Evolutionary conservation across 257 asterid species (phyloP), one percentile per base, ranked within the genome.

Genomic region (Nicotiana tabacum): DNA sequence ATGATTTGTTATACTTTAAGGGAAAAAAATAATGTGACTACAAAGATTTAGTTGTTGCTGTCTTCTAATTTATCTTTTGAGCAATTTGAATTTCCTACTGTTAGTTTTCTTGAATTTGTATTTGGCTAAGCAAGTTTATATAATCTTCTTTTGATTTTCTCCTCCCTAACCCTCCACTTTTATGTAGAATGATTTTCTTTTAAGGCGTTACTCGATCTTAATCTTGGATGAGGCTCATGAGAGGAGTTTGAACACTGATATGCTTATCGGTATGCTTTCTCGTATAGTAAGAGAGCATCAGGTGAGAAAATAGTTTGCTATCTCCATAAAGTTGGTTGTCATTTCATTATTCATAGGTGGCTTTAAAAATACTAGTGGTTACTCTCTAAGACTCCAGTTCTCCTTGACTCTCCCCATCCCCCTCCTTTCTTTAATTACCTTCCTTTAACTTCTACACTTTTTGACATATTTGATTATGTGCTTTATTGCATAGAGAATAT

Each of bases 191-290:
- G 99, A 96, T 87, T 96, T 96, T 87, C 84, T 93, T 67, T 86
- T 96, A 86, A 94, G 87, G 84, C 95, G 93, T 83, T 96, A 96
- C 90, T 94, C 99, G 0, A 86, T 93, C 83, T 74, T 96, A 81
- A 96, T 96, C 78, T 88, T 94, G 96, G 99, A 96, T 86, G 99
- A 94, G 91, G 99, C 97, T 81, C 98, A 96, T 21, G 98, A 96
- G 90, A 92, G 99, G 87, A 96, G 99, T 90, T 88, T 96, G 90
- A 94, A 96, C 88, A 96, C 99, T 13, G 99, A 96, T 87, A 93
- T 96, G 86, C 99, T 96, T 83, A 88, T 94, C n/a, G 98, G 98
- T 84, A 94, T 96, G 99, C 99, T 96, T 88, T 96, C 99, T 43
- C 99, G 98, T 88, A 97, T 93, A 80, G 88, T 92, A 89, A 92